Conservation (phyloP, 1,284 basidiomycete species). For the Coniferiporia weirii region DNA sequence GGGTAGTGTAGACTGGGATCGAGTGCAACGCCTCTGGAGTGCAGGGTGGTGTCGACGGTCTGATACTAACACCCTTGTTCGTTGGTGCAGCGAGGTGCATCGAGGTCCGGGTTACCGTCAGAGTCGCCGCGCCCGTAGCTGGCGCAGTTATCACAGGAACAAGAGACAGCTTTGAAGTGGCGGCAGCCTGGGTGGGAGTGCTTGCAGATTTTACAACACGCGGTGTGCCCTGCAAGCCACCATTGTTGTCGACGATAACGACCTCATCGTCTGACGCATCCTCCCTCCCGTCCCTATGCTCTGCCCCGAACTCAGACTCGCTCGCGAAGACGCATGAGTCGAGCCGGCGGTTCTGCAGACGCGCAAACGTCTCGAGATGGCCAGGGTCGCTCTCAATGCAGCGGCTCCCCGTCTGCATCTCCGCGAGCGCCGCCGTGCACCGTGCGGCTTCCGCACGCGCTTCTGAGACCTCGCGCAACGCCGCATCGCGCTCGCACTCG, state of each 20-base stretch:
- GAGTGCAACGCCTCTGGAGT: background rate
- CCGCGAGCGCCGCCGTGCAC: background rate
- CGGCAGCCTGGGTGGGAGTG: background rate
- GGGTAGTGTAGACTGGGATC: slow-evolving; percentile 11
- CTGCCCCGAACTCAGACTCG: background rate
- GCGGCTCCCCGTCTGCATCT: background rate
- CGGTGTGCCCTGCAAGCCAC: background rate
- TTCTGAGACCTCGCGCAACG: background rate
- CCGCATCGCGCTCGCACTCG: background rate
- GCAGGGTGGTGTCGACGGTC: background rate
- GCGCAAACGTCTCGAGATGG: slow-evolving; percentile 4
- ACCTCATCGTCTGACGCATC: slow-evolving; percentile 11
- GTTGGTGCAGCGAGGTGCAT: background rate
- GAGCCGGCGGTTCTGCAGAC: slow-evolving; percentile 9
- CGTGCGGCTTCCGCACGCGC: too few relatives aligned
- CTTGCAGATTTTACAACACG: background rate
- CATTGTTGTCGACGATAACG: slow-evolving; percentile 7
- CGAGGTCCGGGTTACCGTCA: background rate
- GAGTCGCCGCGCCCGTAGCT: background rate
- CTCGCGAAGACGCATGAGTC: slow-evolving; percentile 13
- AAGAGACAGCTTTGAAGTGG: background rate
- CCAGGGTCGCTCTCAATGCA: background rate
- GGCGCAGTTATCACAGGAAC: background rate
- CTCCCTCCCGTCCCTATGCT: background rate
- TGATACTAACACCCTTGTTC: too few relatives aligned